Conservation (phyloP, 1,284 basidiomycete species). For the Austropuccinia psidii region DNA sequence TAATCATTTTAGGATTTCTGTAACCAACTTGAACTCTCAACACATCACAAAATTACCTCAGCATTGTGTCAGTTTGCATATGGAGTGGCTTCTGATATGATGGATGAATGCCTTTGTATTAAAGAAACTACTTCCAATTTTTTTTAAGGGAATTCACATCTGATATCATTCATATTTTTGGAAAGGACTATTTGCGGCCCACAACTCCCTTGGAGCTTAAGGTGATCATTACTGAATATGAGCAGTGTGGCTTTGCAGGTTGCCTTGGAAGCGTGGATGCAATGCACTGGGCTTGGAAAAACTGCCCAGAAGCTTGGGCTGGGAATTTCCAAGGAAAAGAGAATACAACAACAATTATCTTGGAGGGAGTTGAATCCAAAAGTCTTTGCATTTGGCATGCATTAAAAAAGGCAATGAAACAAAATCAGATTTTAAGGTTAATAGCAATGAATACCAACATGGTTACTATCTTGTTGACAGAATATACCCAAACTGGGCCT, state of each 20-base stretch:
- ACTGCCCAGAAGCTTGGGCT: not conserved
- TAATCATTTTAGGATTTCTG: not conserved
- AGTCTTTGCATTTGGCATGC: not conserved
- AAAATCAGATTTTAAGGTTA: not conserved
- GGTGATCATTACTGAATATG: not conserved
- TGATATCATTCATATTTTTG: not conserved
- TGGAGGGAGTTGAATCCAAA: not conserved
- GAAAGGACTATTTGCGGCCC: not conserved
- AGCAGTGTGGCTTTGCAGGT: not conserved
- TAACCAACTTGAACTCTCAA: not conserved
- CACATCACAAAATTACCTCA: not conserved
- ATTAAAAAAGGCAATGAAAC: not conserved
- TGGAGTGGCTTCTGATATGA: not conserved
- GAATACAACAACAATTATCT: not conserved
- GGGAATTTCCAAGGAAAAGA: conserved; percentile 9
- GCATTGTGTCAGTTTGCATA: not conserved
- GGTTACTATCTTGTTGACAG: conserved; percentile 13
- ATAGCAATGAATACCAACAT: not conserved
- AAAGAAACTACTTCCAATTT: not conserved
- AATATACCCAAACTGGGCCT: not conserved
- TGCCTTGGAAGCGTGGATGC: not conserved
- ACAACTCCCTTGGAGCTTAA: not conserved
- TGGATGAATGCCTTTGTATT: not conserved
- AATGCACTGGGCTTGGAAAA: conserved; percentile 1
- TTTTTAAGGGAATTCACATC: too few relatives aligned